These are phyloP conservation scores for Dothiorella sarmentorum DNA, from an alignment of 2,329 filamentous ascomycete species.

Conservation along the genomic window DNA sequence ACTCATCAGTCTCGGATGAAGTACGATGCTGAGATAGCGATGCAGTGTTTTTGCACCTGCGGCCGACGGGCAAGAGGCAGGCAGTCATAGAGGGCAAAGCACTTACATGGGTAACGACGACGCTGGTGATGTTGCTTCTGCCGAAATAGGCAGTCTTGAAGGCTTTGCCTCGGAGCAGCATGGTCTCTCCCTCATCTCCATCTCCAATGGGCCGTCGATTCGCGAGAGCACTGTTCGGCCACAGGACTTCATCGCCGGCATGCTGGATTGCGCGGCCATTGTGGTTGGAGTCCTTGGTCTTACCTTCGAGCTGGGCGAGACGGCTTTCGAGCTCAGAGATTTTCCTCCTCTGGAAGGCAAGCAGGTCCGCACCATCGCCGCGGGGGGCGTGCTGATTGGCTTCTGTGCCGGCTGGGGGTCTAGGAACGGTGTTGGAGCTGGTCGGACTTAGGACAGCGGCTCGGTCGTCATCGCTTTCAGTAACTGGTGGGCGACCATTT, in stretches of 20 bases:
- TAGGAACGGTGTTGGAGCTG: conserved; percentile 13
- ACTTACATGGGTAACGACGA: conserved; percentile 32
- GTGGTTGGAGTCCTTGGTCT: conserved; percentile 25
- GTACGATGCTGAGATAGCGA: background rate
- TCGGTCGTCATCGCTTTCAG: conserved; percentile 20
- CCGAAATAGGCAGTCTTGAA: conserved; percentile 48
- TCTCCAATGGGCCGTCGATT: background rate
- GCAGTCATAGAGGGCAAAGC: too few relatives aligned
- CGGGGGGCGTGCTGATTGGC: background rate
- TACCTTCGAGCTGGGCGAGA: conserved; percentile 30
- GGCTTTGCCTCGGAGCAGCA: conserved; percentile 42
- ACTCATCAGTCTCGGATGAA: background rate
- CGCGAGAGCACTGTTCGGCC: conserved; percentile 20
- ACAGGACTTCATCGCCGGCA: conserved; percentile 17
- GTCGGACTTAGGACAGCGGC: conserved; percentile 9
- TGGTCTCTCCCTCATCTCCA: conserved; percentile 30
- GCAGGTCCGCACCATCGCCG: conserved; percentile 21
- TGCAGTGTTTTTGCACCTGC: background rate
- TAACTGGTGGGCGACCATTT: background rate
- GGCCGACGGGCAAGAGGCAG: background rate
- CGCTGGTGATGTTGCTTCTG: conserved; percentile 38
- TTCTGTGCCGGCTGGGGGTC: conserved; percentile 2
- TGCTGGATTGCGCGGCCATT: conserved; percentile 17
- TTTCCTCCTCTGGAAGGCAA: conserved; percentile 26
- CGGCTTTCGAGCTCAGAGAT: conserved; percentile 31